phyloP scores from a whole-genome alignment of 306 rosid genomes.

The Begonia peltatifolia region DNA sequence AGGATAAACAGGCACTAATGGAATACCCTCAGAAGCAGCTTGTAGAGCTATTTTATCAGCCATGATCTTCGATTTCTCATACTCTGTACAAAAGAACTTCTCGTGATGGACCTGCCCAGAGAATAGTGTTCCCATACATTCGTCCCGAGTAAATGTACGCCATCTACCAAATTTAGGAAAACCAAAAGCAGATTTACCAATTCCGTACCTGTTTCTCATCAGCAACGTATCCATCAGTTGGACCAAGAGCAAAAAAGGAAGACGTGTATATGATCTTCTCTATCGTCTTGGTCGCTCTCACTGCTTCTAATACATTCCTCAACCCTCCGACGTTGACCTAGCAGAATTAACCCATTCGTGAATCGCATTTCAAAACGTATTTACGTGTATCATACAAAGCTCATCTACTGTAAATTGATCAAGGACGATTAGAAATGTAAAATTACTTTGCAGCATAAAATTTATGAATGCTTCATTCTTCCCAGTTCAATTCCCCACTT shows the following conservation, averaged over 20 bases:
- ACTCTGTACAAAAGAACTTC: conserved; percentile 70
- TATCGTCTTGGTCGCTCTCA: conserved; percentile 48
- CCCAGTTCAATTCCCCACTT: background rate
- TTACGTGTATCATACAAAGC: no score
- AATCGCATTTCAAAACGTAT: background rate
- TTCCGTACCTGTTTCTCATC: conserved; percentile 52
- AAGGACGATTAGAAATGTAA: no score
- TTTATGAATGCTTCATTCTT: no score
- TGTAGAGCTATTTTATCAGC: conserved; percentile 62
- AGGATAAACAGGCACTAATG: conserved; percentile 58
- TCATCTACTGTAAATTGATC: no score
- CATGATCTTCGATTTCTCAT: conserved; percentile 66
- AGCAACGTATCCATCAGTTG: conserved; percentile 53
- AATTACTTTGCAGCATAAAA: no score
- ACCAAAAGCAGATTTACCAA: no score
- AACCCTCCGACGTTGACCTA: conserved; percentile 79
- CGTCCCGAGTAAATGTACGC: no score
- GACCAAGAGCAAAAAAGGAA: conserved; percentile 76
- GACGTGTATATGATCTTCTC: conserved; percentile 71
- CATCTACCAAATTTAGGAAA: no score
- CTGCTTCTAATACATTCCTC: conserved; percentile 56
- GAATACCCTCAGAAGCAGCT: conserved; percentile 61
- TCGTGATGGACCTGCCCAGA: conserved; percentile 49
- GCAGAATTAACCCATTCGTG: background rate
- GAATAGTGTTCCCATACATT: no score